Base-by-base conservation (phyloP, 345 rosid species). In the Moricandia arvensis region DNA sequence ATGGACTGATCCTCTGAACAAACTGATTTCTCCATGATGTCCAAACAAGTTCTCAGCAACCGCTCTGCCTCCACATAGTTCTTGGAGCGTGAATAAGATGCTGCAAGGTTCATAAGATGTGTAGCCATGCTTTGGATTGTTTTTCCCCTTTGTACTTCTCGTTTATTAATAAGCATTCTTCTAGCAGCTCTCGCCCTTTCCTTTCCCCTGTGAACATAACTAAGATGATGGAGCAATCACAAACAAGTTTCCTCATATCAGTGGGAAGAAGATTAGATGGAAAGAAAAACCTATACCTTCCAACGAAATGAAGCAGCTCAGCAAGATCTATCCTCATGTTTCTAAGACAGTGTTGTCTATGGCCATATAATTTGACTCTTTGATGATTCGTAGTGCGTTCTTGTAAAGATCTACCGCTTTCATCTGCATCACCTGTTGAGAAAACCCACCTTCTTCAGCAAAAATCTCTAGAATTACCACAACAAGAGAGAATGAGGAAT, bases 291-390 rank as follows among this genome's bases (percentile, higher is more conserved):
- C 65, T 69, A n/a, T 79, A 92, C 97, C 96, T 92, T 80, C 94
- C 97, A 5, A 85, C 93, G 71, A 74, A 82, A 82, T 91, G 96
- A 80, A 91, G 97, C 64, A 91, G 64, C 78, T 91, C 98, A 13
- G 94, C 97, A 82, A 93, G 85, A 80, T 93, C 96, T 82, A 88
- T 85, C 80, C 91, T 87, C 89, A 93, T 83, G 78, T 83, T 88
- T 86, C 96, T 85, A 91, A 74, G 66, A 86, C 18, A 63, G 74
- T 59, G 66, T 91, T 87, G 78, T 89, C 96, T 53, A 83, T 41
- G 34, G 85, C 79, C 86, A 83, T 59, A 74, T 83, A 84, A 74
- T 84, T 86, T 73, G 94, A 81, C 70, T 81, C 89, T 79, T 87
- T 88, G 72, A 93, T 84, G 49, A 89, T 77, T 69, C 68, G 79